These are phyloP conservation scores for Aphanomyces cochlioides DNA, from an alignment of 352 stramenopile genomes.

Conservation along the genomic window DNA sequence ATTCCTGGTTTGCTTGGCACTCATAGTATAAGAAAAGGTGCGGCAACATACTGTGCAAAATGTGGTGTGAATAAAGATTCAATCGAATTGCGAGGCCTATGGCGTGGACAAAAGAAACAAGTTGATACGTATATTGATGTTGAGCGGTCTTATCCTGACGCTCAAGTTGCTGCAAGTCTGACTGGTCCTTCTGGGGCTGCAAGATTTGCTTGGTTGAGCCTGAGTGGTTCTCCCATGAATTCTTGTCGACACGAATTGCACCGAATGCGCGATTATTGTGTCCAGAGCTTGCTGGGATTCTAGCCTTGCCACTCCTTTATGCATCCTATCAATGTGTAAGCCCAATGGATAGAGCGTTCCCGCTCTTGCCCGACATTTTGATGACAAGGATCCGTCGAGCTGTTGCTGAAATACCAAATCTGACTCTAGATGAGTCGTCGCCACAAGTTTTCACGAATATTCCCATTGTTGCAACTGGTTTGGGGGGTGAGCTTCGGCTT, in stretches of 20 bases:
- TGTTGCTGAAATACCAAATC: too few species aligned
- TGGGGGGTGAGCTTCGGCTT: too few species aligned
- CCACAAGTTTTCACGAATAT: too few species aligned
- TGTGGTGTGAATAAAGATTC: background rate
- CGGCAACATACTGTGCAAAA: constrained; percentile 6
- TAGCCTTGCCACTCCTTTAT: background rate
- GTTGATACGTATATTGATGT: constrained; percentile 6
- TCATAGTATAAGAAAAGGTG: background rate
- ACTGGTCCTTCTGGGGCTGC: background rate
- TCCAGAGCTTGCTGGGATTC: background rate
- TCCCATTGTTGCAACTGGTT: too few species aligned
- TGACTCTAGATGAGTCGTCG: too few species aligned
- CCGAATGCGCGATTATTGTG: background rate
- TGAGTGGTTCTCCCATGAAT: background rate
- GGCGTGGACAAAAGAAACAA: constrained; percentile 6
- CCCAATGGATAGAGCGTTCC: too few species aligned
- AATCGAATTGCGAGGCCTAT: background rate
- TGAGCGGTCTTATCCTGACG: background rate
- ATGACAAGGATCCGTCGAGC: too few species aligned
- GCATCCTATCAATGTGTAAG: background rate
- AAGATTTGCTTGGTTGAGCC: background rate
- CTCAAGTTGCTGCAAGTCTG: background rate
- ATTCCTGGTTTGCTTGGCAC: background rate
- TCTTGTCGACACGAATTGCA: background rate
- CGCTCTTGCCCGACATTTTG: too few species aligned